These are phyloP conservation scores for Eimeria acervulina DNA, from an alignment of 169 alveolate genomes.

Conservation along the genomic window DNA sequence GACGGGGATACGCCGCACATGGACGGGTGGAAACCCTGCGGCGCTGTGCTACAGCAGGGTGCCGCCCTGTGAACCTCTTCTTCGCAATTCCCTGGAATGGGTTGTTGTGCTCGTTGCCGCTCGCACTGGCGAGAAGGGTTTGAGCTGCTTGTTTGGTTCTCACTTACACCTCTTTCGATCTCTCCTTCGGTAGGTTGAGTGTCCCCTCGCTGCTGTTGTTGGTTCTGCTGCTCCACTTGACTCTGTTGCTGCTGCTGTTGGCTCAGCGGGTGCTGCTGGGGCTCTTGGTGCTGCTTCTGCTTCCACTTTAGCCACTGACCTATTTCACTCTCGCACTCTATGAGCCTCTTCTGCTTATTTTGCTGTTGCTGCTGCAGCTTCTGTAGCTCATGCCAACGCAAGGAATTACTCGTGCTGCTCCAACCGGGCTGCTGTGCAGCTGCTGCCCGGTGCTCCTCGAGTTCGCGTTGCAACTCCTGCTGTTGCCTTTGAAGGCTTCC, in stretches of 20 bases:
- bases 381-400: constrained; percentile 65
- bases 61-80: not conserved
- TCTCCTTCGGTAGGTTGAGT: not conserved
- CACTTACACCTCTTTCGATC: constrained; percentile 27
- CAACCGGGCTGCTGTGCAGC: not conserved
- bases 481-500: constrained; percentile 73
- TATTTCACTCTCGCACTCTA: constrained; percentile 48
- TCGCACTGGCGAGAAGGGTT: not conserved
- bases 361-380: constrained; percentile 59
- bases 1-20: constrained; percentile 14
- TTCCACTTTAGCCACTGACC: constrained; percentile 37
- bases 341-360: constrained; percentile 61
- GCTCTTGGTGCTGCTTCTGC: constrained; percentile 39
- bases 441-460: constrained; percentile 52
- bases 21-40: not conserved
- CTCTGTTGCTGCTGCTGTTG: not conserved
- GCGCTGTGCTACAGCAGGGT: not conserved
- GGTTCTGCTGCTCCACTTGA: not conserved
- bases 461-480: constrained; percentile 65
- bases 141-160: not conserved
- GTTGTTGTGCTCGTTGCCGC: constrained; percentile 39
- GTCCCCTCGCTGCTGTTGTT: constrained; percentile 51
- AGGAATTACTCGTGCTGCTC: constrained; percentile 39
- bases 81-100: not conserved
- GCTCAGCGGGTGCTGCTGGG: constrained; percentile 2